Percentiles rank a stretch among this genome's conserved stretches.
Conservation (phyloP, 2,329 filamentous ascomycete species). For the Fusarium ambrosium region DNA sequence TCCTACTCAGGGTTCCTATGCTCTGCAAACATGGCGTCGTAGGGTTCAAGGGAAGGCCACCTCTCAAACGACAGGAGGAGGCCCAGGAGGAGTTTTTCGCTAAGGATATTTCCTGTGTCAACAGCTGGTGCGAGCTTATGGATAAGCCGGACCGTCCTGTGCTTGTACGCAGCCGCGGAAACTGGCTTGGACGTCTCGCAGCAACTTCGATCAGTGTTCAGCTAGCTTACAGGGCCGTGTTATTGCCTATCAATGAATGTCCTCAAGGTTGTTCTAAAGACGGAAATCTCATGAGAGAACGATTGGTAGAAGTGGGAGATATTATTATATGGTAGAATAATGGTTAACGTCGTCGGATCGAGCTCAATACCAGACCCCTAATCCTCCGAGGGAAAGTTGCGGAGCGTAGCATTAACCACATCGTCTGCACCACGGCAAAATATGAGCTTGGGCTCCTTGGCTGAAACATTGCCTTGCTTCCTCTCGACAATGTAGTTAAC, state of each 20-base stretch:
- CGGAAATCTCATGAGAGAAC: neutral
- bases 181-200: neutral
- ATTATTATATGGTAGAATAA: neutral
- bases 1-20: no score
- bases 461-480: neutral
- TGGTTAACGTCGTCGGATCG: neutral
- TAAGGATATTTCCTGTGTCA: no score
- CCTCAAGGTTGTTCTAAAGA: neutral
- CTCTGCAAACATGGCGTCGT: no score
- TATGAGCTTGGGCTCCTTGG: slow-evolving; percentile 17
- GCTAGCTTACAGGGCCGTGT: neutral
- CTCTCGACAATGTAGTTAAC: neutral
- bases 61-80: no score
- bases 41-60: no score
- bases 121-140: neutral
- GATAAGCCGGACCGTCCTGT: neutral
- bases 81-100: no score
- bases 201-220: neutral
- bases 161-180: neutral
- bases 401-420: slow-evolving; percentile 12
- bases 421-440: slow-evolving; percentile 20
- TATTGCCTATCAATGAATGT: neutral
- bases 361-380: neutral
- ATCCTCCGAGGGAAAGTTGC: slow-evolving; percentile 12
- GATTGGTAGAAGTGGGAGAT: neutral